A percentile compares a stretch with the other conserved stretches of the same genome.
These are phyloP conservation scores for Ogataea wickerhamii DNA, from an alignment of 805 yeast genomes.

Conservation along the genomic window DNA sequence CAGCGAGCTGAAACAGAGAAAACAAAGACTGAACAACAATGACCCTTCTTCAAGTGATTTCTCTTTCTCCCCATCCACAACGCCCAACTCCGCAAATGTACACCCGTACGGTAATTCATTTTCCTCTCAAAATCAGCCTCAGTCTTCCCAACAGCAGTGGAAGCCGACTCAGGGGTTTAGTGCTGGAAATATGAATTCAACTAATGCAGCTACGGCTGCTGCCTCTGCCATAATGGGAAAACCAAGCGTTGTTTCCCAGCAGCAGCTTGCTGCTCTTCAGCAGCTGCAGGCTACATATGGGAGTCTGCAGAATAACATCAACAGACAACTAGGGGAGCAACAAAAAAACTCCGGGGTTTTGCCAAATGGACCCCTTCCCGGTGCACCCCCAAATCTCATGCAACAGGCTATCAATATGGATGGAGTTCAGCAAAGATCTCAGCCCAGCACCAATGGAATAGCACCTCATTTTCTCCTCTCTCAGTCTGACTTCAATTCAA, in stretches of 20 bases:
- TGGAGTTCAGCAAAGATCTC: conserved; percentile 4
- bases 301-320: conserved; percentile 23
- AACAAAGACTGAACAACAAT: background rate
- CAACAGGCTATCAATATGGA: background rate
- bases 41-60: background rate
- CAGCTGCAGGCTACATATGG: conserved; percentile 32
- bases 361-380: background rate
- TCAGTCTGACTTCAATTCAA: conserved; percentile 12
- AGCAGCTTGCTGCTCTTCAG: conserved; percentile 24
- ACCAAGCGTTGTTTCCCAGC: conserved; percentile 24
- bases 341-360: conserved; percentile 6
- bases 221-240: conserved; percentile 26
- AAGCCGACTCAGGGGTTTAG: conserved; percentile 20
- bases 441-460: background rate
- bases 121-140: conserved; percentile 1
- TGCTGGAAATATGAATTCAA: conserved; percentile 12
- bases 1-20: conserved; percentile 1
- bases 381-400: background rate
- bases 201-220: conserved; percentile 25
- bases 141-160: conserved; percentile 16
- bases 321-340: conserved; percentile 22
- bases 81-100: background rate
- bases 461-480: conserved; percentile 9
- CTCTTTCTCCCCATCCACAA: background rate
- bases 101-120: background rate